phyloP scores from a whole-genome alignment of 1,284 basidiomycete genomes.

The Puccinia triticina region DNA sequence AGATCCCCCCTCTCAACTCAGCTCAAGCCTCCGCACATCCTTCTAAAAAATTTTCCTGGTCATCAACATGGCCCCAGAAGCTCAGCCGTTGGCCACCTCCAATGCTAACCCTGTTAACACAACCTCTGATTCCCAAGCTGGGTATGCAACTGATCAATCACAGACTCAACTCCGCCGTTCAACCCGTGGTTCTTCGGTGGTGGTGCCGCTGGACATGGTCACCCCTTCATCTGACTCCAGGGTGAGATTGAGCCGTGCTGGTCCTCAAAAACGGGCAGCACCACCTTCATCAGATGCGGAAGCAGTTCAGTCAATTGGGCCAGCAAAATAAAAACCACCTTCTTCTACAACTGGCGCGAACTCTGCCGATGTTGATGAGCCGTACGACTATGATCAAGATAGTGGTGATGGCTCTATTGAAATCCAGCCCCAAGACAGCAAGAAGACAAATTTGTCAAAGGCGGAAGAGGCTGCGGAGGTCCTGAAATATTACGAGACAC shows the following conservation, averaged over 20 bases:
- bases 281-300: neutral
- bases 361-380: neutral
- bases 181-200: neutral
- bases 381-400: neutral
- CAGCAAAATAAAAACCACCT: no score
- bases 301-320: neutral
- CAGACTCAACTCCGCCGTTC: neutral
- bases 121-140: neutral
- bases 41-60: no score
- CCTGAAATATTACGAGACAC: neutral
- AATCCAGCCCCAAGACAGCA: neutral
- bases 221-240: neutral
- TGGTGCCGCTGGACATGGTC: neutral
- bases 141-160: neutral
- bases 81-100: no score
- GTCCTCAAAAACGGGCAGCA: neutral
- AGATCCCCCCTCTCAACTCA: no score
- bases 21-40: no score
- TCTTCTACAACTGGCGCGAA: no score
- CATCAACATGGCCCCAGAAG: no score
- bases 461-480: neutral
- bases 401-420: neutral
- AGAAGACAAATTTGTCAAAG: neutral
- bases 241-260: neutral
- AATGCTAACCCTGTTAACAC: no score